Evolutionary conservation across 2,329 filamentous ascomycete species (phyloP), one percentile per base, ranked within the genome.

Genomic region (Albophoma yamanashiensis): DNA sequence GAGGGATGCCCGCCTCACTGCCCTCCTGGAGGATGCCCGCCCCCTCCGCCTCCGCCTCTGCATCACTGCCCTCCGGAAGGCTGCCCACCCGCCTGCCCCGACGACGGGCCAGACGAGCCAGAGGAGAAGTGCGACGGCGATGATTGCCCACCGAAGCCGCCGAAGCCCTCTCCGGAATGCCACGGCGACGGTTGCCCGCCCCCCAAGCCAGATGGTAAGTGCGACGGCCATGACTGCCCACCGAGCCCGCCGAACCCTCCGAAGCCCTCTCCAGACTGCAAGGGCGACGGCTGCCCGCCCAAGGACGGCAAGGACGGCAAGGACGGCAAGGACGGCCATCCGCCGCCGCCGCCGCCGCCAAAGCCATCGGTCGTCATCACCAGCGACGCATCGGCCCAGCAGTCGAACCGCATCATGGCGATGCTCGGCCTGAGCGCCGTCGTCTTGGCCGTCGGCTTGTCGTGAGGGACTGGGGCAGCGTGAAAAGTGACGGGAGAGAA

Each of bases 371-470:
- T 61, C n/a, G 50, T 59, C 14, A 45, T 63, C 45, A 31, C 27
- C 27, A 66, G 62, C 40, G 50, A 60, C 17, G 65, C 59, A 5
- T 25, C 42, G 1, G 25, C 38, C 12, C 43, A 52, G 9, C 52
- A 58, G 2, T 42, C 25, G 11, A 45, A 57, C 20, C 53, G 39
- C 27, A 27, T 59, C 20, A 55, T 57, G 22, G 53, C 34, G 20
- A 20, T 58, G 7, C 53, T 64, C 4, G 56, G 62, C n/a, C 36
- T 62, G 27, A 57, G 56, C 42, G 60, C 60, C 52, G 43, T 59
- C 31, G 52, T 42, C 27, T 55, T 61, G 31, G 60, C 57, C 45
- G 38, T 61, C 14, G 43, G 39, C 9, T 39, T 57, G 15, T 59
- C 57, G 22, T 61, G 45, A 61, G 40, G 7, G 36, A 11, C 5